These are phyloP conservation scores for Helotiales sp. DNA, from an alignment of 2,329 filamentous ascomycete species.

Conservation along the genomic window DNA sequence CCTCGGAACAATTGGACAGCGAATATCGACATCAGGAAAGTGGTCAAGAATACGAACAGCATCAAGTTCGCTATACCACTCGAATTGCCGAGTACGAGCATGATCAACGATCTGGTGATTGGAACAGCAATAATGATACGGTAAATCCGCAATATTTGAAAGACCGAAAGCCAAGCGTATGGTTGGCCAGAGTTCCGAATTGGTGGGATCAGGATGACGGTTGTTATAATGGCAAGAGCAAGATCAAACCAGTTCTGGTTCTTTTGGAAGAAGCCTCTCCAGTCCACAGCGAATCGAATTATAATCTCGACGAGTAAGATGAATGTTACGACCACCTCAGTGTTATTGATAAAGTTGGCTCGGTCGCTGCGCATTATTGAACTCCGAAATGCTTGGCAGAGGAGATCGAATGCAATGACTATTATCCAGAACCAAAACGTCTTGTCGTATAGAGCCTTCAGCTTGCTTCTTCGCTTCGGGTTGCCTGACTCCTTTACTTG, in stretches of 20 bases:
- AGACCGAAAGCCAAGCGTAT: slow-evolving; percentile 88
- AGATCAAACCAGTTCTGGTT: slow-evolving; percentile 80
- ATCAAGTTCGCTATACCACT: slow-evolving; percentile 92
- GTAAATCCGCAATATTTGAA: slow-evolving; percentile 91
- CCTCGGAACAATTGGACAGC: slow-evolving; percentile 91
- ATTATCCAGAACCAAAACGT: slow-evolving; percentile 76
- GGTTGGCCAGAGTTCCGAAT: slow-evolving; percentile 70
- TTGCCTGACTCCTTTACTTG: slow-evolving; percentile 33
- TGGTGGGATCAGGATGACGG: slow-evolving; percentile 79
- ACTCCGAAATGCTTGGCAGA: slow-evolving; percentile 77
- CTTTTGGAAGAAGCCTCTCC: slow-evolving; percentile 75
- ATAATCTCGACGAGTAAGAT: slow-evolving; percentile 80
- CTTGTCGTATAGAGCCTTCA: slow-evolving; percentile 75
- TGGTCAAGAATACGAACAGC: slow-evolving; percentile 93
- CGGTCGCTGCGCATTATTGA: slow-evolving; percentile 67
- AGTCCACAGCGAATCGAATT: slow-evolving; percentile 75
- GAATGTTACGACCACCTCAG: slow-evolving; percentile 75
- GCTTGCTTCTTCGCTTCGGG: slow-evolving; percentile 39
- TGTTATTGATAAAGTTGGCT: slow-evolving; percentile 64
- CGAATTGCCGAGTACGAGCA: slow-evolving; percentile 86
- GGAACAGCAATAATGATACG: slow-evolving; percentile 87
- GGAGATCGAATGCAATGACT: slow-evolving; percentile 77
- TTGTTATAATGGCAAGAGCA: slow-evolving; percentile 75
- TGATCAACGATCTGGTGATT: slow-evolving; percentile 82
- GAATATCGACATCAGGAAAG: slow-evolving; percentile 90